phyloP scores from a whole-genome alignment of 1,139 yeast species.

The Sugiyamaella neomexicana region DNA sequence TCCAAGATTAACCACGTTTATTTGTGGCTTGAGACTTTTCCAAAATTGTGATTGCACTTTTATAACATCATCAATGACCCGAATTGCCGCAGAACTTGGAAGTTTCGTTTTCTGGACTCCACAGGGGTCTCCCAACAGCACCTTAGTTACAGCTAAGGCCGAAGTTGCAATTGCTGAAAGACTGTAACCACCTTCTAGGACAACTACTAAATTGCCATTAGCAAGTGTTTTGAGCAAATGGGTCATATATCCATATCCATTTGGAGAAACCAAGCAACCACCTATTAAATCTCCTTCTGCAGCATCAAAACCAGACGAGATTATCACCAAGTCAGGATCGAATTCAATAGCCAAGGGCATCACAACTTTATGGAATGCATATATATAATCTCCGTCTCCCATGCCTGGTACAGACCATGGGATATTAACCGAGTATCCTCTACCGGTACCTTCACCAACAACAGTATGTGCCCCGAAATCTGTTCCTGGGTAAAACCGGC shows the following conservation, averaged over 20 bases:
- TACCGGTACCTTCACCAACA: conserved; percentile 83
- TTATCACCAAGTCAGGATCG: conserved; percentile 87
- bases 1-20: conserved; percentile 40
- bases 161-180: conserved; percentile 86
- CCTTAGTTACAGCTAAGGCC: conserved; percentile 91
- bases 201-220: conserved; percentile 82
- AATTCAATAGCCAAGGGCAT: conserved; percentile 89
- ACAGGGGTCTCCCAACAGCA: conserved; percentile 92
- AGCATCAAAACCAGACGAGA: conserved; percentile 96
- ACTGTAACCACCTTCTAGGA: conserved; percentile 95
- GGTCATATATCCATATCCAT: conserved; percentile 96
- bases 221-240: conserved; percentile 87
- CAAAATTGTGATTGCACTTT: conserved; percentile 82
- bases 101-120: conserved; percentile 70
- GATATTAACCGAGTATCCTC: conserved; percentile 82
- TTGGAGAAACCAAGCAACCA: conserved; percentile 95
- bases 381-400: conserved; percentile 93
- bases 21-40: conserved; percentile 81
- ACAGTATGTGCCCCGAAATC: conserved; percentile 72
- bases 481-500: conserved; percentile 93
- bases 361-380: conserved; percentile 85
- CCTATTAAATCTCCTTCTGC: conserved; percentile 98
- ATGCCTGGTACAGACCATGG: conserved; percentile 96
- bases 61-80: conserved; percentile 80
- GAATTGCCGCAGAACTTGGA: conserved; percentile 64